phyloP scores from a whole-genome alignment of 371 early-diverging fungal species.

The Massospora cicadina region DNA sequence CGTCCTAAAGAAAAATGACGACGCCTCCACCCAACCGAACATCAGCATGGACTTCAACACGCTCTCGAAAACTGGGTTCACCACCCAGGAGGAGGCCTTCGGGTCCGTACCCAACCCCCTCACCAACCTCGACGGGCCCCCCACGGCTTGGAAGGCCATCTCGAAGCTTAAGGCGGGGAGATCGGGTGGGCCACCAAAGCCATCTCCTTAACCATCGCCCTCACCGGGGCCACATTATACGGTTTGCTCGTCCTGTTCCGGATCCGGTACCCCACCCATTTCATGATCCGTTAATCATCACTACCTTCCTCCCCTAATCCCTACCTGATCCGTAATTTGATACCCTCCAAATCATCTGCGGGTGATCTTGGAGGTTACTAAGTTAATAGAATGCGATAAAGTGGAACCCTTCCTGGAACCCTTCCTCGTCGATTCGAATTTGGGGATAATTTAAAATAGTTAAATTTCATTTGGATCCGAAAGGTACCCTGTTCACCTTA shows the following conservation, averaged over 20 bases:
- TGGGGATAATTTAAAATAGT: too few species aligned
- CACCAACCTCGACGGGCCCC: not conserved
- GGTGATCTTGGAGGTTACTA: too few species aligned
- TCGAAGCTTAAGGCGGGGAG: not conserved
- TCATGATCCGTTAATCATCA: not conserved
- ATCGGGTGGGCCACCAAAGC: not conserved
- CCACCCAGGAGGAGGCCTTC: not conserved
- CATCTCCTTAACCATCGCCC: not conserved
- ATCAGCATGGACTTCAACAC: not conserved
- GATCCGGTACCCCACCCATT: not conserved
- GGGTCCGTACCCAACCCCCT: not conserved
- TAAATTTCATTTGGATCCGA: too few species aligned
- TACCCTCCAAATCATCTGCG: too few species aligned
- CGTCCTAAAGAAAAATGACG: not conserved
- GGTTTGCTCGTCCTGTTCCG: not conserved
- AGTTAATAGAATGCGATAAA: too few species aligned
- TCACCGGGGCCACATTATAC: not conserved
- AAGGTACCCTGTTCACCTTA: too few species aligned
- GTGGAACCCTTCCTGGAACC: too few species aligned
- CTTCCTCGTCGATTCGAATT: too few species aligned
- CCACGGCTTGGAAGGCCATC: not conserved
- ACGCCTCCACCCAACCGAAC: not conserved
- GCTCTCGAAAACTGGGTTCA: not conserved
- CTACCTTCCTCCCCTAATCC: not conserved
- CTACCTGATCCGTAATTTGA: too few species aligned